These are phyloP conservation scores for Penicillium canescens DNA, from an alignment of 495 filamentous ascomycete species.

Conservation along the genomic window DNA sequence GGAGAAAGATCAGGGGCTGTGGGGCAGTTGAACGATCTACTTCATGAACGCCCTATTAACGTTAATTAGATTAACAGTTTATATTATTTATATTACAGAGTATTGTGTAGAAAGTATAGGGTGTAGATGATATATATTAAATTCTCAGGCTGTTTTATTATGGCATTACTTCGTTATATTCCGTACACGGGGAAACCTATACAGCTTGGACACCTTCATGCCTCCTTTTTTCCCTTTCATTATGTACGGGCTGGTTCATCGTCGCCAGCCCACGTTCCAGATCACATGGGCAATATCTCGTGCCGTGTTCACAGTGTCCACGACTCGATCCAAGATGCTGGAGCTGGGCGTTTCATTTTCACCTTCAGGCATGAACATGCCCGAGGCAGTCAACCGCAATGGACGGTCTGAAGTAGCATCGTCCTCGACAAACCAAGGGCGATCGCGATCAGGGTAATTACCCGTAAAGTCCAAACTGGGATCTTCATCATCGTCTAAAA, in stretches of 20 bases:
- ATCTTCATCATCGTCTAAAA: conserved; percentile 69
- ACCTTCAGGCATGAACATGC: conserved; percentile 85
- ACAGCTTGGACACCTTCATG: background rate
- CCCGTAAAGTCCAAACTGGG: conserved; percentile 48
- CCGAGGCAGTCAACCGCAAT: conserved; percentile 70
- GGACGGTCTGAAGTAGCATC: conserved; percentile 38
- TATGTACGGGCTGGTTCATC: conserved; percentile 39
- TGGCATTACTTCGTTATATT: background rate
- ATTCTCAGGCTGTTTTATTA: no score
- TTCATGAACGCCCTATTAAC: background rate
- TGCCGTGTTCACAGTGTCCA: conserved; percentile 95
- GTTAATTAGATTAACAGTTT: background rate
- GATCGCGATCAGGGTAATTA: conserved; percentile 22
- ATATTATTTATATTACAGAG: background rate
- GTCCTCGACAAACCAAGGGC: conserved; percentile 41
- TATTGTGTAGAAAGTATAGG: background rate
- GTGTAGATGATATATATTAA: background rate
- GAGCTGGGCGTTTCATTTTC: conserved; percentile 60
- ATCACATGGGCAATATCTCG: conserved; percentile 95
- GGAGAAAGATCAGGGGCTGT: conserved; percentile 16
- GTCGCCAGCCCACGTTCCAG: conserved; percentile 96
- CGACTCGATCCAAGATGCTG: conserved; percentile 74
- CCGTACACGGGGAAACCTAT: conserved; percentile 6
- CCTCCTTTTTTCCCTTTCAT: no score
- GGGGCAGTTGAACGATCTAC: conserved; percentile 9